phyloP scores from a whole-genome alignment of 2,329 filamentous ascomycete species.

The Trichoderma sp. region DNA sequence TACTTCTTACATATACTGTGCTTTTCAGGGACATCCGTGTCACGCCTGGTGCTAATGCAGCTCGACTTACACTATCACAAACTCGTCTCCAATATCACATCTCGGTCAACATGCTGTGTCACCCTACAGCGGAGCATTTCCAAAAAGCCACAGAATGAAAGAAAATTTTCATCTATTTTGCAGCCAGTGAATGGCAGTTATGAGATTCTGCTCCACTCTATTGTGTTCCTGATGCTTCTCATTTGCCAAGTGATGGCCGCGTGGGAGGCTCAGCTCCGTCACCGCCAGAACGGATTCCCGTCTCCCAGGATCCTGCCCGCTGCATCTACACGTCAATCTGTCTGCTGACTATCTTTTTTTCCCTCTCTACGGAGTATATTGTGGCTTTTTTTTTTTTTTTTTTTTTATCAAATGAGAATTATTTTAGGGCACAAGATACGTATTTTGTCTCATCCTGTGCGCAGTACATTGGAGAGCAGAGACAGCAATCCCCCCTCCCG shows the following conservation, averaged over 20 bases:
- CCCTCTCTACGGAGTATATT: too few relatives aligned
- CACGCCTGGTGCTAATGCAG: slow-evolving; percentile 9
- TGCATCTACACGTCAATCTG: neutral
- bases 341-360: neutral
- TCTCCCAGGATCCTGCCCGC: neutral
- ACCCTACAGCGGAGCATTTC: neutral
- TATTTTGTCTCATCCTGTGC: neutral
- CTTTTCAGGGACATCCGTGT: neutral
- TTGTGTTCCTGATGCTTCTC: neutral
- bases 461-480: neutral
- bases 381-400: neutral
- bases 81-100: slow-evolving; percentile 9
- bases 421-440: neutral
- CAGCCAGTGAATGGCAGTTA: neutral
- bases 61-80: slow-evolving; percentile 4
- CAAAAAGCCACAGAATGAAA: neutral
- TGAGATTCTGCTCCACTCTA: neutral
- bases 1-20: neutral
- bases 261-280: neutral
- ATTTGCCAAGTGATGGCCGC: too few relatives aligned
- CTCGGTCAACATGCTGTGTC: slow-evolving; percentile 14
- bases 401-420: neutral
- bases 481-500: neutral
- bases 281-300: slow-evolving; percentile 3
- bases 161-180: neutral